These are phyloP conservation scores for Tuber microsphaerosporum DNA, from an alignment of 495 filamentous ascomycete species.

Conservation along the genomic window DNA sequence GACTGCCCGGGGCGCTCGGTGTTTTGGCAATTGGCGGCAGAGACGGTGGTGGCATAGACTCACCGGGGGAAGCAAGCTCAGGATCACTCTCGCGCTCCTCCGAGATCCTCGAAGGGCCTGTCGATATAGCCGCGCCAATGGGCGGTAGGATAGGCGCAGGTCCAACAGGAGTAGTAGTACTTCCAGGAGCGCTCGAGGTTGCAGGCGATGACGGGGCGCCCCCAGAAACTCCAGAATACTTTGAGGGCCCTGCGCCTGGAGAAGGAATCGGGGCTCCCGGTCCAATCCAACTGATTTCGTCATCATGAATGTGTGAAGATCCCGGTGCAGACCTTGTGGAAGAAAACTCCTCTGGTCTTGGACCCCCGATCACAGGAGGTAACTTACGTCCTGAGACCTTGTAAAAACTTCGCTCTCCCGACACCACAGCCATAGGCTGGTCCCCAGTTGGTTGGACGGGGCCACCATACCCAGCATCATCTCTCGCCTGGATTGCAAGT, in stretches of 20 bases:
- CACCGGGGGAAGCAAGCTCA: background rate
- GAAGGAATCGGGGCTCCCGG: constrained; percentile 25
- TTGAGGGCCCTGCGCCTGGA: constrained; percentile 32
- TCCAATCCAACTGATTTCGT: constrained; percentile 17
- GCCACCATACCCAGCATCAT: constrained; percentile 41
- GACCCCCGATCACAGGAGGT: constrained; percentile 36
- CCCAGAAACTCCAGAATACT: constrained; percentile 32
- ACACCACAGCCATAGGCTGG: constrained; percentile 22
- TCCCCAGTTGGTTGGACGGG: constrained; percentile 18
- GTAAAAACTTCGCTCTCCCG: constrained; percentile 35
- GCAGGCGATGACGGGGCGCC: constrained; percentile 27
- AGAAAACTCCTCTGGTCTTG: constrained; percentile 27
- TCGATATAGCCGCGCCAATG: background rate
- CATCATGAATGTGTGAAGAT: constrained; percentile 36
- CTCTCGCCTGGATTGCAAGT: constrained; percentile 18
- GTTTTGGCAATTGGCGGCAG: background rate
- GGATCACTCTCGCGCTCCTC: constrained; percentile 2
- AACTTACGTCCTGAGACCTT: constrained; percentile 38
- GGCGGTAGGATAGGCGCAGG: constrained; percentile 12
- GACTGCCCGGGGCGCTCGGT: constrained; percentile 6
- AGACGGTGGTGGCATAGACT: constrained; percentile 23
- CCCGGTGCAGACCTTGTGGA: constrained; percentile 28
- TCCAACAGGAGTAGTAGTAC: constrained; percentile 14
- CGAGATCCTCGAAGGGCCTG: background rate
- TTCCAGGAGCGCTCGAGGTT: constrained; percentile 25